Evolutionary conservation across 441 rosid genomes (phyloP).

Genomic region (Viola pubescens): DNA sequence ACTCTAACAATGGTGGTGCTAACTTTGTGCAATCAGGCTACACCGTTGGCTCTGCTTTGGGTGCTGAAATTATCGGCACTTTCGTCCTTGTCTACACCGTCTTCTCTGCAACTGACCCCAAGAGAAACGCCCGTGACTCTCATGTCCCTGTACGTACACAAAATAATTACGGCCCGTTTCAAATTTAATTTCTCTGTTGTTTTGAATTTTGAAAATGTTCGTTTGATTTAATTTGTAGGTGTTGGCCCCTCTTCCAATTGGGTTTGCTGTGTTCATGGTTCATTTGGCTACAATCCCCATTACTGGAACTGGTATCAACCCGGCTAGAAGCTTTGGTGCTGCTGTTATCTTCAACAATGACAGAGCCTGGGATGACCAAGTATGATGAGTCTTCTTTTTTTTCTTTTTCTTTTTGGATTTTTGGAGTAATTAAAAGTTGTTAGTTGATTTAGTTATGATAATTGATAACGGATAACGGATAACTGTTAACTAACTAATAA

Average conservation of each 20-base stretch:
- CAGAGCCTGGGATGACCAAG: constrained; percentile 69
- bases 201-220: not conserved
- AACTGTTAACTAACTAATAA: not conserved
- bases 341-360: constrained; percentile 60
- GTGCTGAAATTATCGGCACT: constrained; percentile 68
- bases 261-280: constrained; percentile 82
- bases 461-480: too few relatives aligned
- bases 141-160: constrained; percentile 53
- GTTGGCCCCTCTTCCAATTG: constrained; percentile 81
- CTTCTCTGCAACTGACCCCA: constrained; percentile 88
- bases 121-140: constrained; percentile 79
- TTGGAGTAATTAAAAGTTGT: not conserved
- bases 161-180: too few relatives aligned
- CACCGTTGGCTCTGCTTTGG: constrained; percentile 61
- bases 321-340: constrained; percentile 88
- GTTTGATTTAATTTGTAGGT: constrained; percentile 24
- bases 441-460: too few relatives aligned
- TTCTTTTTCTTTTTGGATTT: not conserved
- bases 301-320: constrained; percentile 93
- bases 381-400: constrained; percentile 10
- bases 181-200: not conserved
- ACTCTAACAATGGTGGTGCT: constrained; percentile 58
- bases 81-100: constrained; percentile 67
- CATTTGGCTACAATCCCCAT: constrained; percentile 88
- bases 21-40: constrained; percentile 48